A percentile compares a stretch with the other conserved stretches of the same genome.
phyloP scores from a whole-genome alignment of 1,284 basidiomycete genomes.

The Apiotrichum sp. region DNA sequence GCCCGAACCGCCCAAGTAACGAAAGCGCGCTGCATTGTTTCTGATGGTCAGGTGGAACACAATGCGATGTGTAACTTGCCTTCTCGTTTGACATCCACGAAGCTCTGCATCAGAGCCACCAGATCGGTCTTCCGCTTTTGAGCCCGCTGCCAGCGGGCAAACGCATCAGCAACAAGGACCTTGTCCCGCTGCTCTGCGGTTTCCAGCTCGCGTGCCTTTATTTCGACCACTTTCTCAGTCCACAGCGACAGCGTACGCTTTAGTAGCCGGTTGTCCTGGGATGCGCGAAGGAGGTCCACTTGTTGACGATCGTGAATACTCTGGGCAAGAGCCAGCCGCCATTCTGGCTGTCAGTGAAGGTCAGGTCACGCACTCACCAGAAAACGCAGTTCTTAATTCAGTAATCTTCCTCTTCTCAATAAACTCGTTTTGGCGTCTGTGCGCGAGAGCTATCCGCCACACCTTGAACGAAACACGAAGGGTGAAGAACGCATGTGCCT shows the following conservation, averaged over 20 bases:
- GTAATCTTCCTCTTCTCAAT: constrained; percentile 7
- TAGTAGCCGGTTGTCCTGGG: constrained; percentile 17
- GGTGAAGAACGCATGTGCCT: constrained; percentile 36
- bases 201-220: constrained; percentile 38
- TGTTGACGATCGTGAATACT: constrained; percentile 8
- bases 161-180: constrained; percentile 10
- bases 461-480: constrained; percentile 23
- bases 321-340: constrained; percentile 11
- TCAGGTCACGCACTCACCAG: neutral
- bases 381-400: neutral
- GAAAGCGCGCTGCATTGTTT: constrained; percentile 23
- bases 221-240: constrained; percentile 34
- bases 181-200: constrained; percentile 24
- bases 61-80: too few species aligned
- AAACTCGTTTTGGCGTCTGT: constrained; percentile 17
- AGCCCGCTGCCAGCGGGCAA: constrained; percentile 19
- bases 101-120: constrained; percentile 20
- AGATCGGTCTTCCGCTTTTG: constrained; percentile 12
- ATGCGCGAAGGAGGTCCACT: constrained; percentile 13
- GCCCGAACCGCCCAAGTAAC: constrained; percentile 18
- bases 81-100: constrained; percentile 26
- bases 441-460: constrained; percentile 21
- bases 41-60: constrained; percentile 18
- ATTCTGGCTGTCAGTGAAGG: constrained; percentile 5
- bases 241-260: constrained; percentile 19